Conservation (phyloP, 805 yeast genomes). For the Suhomyces pyralidae region DNA sequence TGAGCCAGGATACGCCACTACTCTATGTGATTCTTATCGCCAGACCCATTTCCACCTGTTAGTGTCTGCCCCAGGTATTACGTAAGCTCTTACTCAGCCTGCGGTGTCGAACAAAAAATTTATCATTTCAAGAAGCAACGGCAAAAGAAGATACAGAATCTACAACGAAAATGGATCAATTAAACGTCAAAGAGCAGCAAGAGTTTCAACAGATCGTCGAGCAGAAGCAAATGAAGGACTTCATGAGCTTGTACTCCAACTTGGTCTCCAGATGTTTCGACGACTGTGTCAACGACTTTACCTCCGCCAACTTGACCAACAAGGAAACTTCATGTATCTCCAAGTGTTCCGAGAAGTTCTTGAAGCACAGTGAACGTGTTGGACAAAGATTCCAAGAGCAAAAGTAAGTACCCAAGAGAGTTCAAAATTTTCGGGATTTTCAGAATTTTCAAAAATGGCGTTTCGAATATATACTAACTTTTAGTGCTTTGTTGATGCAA, state of each 20-base stretch:
- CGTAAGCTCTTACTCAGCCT: background rate
- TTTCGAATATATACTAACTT: slow-evolving; percentile 24
- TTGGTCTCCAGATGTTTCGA: slow-evolving; percentile 95
- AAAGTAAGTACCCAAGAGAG: slow-evolving; percentile 44
- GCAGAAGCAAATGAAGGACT: slow-evolving; percentile 97
- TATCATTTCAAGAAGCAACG: background rate
- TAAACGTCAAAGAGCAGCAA: slow-evolving; percentile 94
- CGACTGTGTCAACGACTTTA: slow-evolving; percentile 98
- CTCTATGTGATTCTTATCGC: too few relatives aligned
- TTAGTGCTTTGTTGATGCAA: slow-evolving; percentile 65
- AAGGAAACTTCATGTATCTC: slow-evolving; percentile 84
- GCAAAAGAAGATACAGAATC: background rate
- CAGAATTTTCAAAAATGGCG: too few relatives aligned
- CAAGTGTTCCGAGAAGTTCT: slow-evolving; percentile 95
- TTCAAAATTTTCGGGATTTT: background rate
- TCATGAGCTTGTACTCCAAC: slow-evolving; percentile 94
- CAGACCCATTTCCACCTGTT: background rate
- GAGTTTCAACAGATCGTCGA: slow-evolving; percentile 94
- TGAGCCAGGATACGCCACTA: too few relatives aligned
- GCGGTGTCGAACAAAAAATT: slow-evolving; percentile 1
- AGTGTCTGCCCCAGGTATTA: background rate
- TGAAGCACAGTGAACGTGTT: slow-evolving; percentile 96
- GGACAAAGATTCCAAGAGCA: slow-evolving; percentile 99
- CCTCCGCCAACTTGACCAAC: slow-evolving; percentile 79
- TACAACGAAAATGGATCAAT: slow-evolving; percentile 72